phyloP scores from a whole-genome alignment of 2,329 filamentous ascomycete species.

The Phaeomoniella chlamydospora region DNA sequence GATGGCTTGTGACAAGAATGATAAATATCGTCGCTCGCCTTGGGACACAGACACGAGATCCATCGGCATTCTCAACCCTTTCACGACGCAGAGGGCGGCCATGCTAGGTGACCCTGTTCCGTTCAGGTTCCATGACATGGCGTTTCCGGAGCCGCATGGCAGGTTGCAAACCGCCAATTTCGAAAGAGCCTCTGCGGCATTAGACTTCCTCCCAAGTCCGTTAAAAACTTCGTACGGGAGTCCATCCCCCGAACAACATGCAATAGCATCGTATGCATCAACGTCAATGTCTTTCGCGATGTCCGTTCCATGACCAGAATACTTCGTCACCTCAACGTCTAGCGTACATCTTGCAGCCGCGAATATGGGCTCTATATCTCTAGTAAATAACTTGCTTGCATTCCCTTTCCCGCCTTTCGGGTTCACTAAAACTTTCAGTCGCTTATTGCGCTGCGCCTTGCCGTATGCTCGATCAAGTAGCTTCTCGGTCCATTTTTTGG shows the following conservation, averaged over 20 bases:
- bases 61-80: slow-evolving; percentile 69
- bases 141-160: slow-evolving; percentile 88
- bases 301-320: slow-evolving; percentile 63
- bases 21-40: slow-evolving; percentile 57
- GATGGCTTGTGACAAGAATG: slow-evolving; percentile 80
- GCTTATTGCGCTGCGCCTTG: slow-evolving; percentile 51
- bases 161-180: slow-evolving; percentile 74
- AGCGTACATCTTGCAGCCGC: slow-evolving; percentile 64
- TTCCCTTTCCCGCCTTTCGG: slow-evolving; percentile 74
- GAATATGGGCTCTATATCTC: slow-evolving; percentile 67
- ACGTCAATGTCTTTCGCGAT: slow-evolving; percentile 65
- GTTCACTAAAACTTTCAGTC: slow-evolving; percentile 81
- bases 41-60: slow-evolving; percentile 85
- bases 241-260: slow-evolving; percentile 85
- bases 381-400: slow-evolving; percentile 59
- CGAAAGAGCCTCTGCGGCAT: slow-evolving; percentile 59
- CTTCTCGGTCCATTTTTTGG: slow-evolving; percentile 41
- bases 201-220: slow-evolving; percentile 61
- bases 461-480: slow-evolving; percentile 61
- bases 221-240: slow-evolving; percentile 91
- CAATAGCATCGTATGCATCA: slow-evolving; percentile 67
- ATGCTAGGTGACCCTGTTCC: slow-evolving; percentile 62
- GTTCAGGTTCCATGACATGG: slow-evolving; percentile 78
- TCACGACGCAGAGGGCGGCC: slow-evolving; percentile 72
- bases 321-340: slow-evolving; percentile 57